Evolutionary conservation across 805 yeast species (phyloP), one percentile per base, ranked within the genome.

Genomic region (Metschnikowia corniflorae): DNA sequence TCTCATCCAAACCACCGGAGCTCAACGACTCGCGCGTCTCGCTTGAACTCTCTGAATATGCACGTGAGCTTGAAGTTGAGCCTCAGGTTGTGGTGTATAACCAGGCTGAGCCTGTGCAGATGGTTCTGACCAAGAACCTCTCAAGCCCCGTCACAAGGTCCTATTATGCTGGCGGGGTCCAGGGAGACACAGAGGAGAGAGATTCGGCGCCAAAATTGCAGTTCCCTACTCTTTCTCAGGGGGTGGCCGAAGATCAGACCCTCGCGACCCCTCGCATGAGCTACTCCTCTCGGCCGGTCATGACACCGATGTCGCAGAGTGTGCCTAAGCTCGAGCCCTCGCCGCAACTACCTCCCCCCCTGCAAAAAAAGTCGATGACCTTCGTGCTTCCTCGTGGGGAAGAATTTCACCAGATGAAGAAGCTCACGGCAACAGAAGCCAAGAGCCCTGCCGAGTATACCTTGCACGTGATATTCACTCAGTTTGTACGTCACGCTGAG

Each of bases 401-500:
- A 27, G 70, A 64, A 37, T 55, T 60, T 34, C 41, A 55, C 14
- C 45, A 57, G 5, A 49, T 62, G 38, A 56, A 71, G 18, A 53
- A 56, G 41, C 65, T 57, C 8, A 51, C 65, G 31, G 73, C 72
- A 7, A 64, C 82, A 0, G 86, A 80, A 40, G 68, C 74, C 55
- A 80, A 82, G 53, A 72, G 82, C 18, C 86, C 89, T 0, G 82
- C 91, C 0, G 97, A 89, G 52, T 93, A 93, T 56, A 93, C 97
- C 0, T 66, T 94, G 36, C 97, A 94, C 59, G 88, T 94, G 17
- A 72, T 94, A 26, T 94, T 94, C 57, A 87, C 97, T 2, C 95
- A 91, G 62, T 93, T 93, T 63, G 95, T 94, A 7, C 80, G 97
- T 38, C 82, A 83, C 49, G 94, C 97, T 0, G 99, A 94, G 55